Base-by-base conservation (phyloP, 208 protist species). In the Trypanosomatidae sp. region DNA sequence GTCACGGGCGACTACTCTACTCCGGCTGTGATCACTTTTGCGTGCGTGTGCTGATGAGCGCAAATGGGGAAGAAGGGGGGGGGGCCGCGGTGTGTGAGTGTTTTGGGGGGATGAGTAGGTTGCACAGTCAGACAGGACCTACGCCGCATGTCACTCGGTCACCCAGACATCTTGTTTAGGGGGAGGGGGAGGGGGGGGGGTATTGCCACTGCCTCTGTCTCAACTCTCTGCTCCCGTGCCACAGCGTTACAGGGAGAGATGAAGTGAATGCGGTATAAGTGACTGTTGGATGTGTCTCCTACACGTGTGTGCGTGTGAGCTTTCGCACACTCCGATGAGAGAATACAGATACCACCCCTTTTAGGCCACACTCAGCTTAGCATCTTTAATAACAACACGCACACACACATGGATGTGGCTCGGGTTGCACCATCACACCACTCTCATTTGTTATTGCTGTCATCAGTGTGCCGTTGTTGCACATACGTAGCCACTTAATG, bases 251-350 rank as follows among this genome's bases (percentile, higher is more conserved):
- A 62, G 56, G 33, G 8, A 19, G 33, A 41, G 5, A 62, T 17
- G 56, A 19, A 41, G 25, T 39, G 30, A 9, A 33, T 64, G 47
- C 36, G 3, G 36, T 39, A 39, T 3, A 39, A 39, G 36, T 39
- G 36, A 6, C 36, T 39, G 36, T 70, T 62, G 65, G 64, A 52
- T 55, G 74, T 62, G 36, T 25, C 22, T 75, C 72, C 64, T 22
- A 59, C 36, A 62, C 28, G 56, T 58, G 46, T 43, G 47, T 75
- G 59, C 49, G 59, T 30, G 30, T 28, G 44, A 46, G 47, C 41
- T 28, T 22, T 15, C 9, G n/a, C 33, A 47, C 10, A 28, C 8
- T 2, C 47, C 13, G 36, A 55, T 64, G 30, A 36, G 47, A n/a
- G 68, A 71, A 65, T 39, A 72, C 17, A 25, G 33, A 6, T 33